Percentiles rank a stretch among this genome's conserved stretches.
These are phyloP conservation scores for Ophiosphaerella narmari DNA, from an alignment of 2,329 filamentous ascomycete species.

Conservation along the genomic window DNA sequence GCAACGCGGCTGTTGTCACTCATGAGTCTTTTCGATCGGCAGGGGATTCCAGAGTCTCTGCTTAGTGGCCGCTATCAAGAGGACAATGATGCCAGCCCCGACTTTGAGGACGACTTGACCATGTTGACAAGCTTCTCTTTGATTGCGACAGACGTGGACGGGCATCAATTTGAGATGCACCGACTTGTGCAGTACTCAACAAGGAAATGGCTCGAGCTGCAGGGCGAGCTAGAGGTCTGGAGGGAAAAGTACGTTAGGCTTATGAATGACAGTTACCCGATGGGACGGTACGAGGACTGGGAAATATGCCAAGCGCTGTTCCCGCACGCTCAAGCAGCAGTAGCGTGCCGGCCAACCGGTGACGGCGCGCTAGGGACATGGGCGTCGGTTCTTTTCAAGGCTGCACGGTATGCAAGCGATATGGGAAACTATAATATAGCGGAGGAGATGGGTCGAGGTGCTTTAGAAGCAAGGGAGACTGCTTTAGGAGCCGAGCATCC, in stretches of 20 bases:
- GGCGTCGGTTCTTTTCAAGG: conserved; percentile 2
- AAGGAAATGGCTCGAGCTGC: conserved; percentile 18
- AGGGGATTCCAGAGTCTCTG: conserved; percentile 24
- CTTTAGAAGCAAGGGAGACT: conserved; percentile 3
- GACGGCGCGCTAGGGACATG: conserved; percentile 1
- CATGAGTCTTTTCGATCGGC: conserved; percentile 13
- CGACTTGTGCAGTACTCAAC: conserved; percentile 18
- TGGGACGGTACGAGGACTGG: conserved; percentile 8
- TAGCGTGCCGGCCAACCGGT: neutral
- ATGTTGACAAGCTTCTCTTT: conserved; percentile 20
- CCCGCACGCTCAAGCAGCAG: conserved; percentile 11
- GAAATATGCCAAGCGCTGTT: conserved; percentile 10
- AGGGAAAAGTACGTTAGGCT: conserved; percentile 5
- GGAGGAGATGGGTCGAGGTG: neutral
- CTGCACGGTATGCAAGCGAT: neutral
- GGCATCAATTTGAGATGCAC: conserved; percentile 22
- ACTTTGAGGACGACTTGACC: conserved; percentile 25
- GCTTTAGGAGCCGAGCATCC: conserved; percentile 6
- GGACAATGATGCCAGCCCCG: neutral
- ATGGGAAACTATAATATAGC: conserved; percentile 6
- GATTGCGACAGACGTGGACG: conserved; percentile 6
- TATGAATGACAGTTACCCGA: neutral
- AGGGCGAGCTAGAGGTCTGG: conserved; percentile 22
- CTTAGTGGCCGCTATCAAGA: conserved; percentile 15
- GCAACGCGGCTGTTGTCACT: conserved; percentile 53